These are phyloP conservation scores for Kalanchoe fedtschenkoi DNA, from an alignment of 164 flowering plant species.

Conservation along the genomic window DNA sequence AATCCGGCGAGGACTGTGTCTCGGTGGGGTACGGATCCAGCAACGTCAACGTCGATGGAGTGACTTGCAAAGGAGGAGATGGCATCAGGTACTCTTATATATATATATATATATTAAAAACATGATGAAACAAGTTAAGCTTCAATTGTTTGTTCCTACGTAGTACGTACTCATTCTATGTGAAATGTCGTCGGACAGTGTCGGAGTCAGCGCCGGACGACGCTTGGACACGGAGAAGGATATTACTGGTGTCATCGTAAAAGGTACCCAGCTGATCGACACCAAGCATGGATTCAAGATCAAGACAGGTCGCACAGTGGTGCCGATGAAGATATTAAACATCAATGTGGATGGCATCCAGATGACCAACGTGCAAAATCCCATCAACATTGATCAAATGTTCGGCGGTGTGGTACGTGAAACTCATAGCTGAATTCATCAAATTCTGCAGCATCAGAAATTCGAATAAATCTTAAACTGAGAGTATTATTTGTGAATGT, in stretches of 20 bases:
- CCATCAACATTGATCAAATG: not conserved
- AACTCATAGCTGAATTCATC: too few relatives aligned
- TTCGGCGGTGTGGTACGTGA: not conserved
- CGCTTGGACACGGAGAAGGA: not conserved
- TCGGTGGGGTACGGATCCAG: not conserved
- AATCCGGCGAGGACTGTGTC: conserved; percentile 1
- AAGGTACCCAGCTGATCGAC: not conserved
- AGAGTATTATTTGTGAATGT: too few relatives aligned
- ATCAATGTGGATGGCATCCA: not conserved
- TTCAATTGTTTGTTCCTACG: too few relatives aligned
- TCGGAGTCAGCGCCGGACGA: not conserved
- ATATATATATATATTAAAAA: not conserved
- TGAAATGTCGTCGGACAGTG: not conserved
- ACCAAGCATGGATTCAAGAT: conserved; percentile 3
- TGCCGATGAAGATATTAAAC: not conserved
- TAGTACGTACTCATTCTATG: not conserved
- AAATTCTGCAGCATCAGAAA: too few relatives aligned
- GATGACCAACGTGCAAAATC: not conserved
- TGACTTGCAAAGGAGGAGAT: not conserved
- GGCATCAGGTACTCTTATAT: not conserved
- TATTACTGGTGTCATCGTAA: not conserved
- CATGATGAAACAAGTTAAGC: not conserved
- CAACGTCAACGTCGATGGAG: not conserved
- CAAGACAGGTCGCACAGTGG: not conserved
- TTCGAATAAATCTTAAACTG: too few relatives aligned